Evolutionary conservation across 768 basidiomycete genomes (phyloP), one percentile per base, ranked within the genome.

Genomic region (Gelatoporia subvermispora): DNA sequence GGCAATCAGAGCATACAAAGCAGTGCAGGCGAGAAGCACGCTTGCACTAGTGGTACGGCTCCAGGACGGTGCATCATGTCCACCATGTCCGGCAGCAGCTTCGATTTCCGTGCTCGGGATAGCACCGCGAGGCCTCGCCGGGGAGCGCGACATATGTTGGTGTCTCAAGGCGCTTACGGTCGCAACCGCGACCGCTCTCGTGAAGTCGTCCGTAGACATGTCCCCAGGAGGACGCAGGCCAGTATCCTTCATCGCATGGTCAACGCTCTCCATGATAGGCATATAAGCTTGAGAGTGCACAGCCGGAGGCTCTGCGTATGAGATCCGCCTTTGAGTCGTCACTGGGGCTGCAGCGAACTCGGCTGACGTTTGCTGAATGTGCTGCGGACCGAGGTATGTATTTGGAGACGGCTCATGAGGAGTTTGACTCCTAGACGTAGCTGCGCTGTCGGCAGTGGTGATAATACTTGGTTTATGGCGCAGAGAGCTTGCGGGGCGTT

Each of bases 11-110:
- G 96, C 95, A 69, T 97, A 99, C 16, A 98, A 70, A 2, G 87
- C 84, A 0, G 96, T 99, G 62, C 96, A 98, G 1, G 69, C 79
- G 51, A 99, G 68, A 52, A 98, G 64, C 1, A 99, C 95, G 52
- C 85, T 93, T 4, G 93, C 88, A 67, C 92, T 95, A 15, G 85
- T 85, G 4, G 74, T 77, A 44, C 96, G 76, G 59, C 93, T 97
- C 96, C 96, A 99, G 39, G 89, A 90, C 5, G 96, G 96, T 3
- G 84, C 95, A 57, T 98, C 95, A 58, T 99, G 96, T 0, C 90
- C 93, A 20, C 81, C 82, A 16, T 77, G 81, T 31, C 72, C 76
- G 28, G 65, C 76, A 4, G 73, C 82, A 5, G 61, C 71, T 3
- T 79, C 82, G 22, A 48, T 49, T 31, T 53, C 65, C 10, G 55